Evolutionary conservation across 1,139 yeast species (phyloP).

Genomic region (Lodderomyces metapsilosis): DNA sequence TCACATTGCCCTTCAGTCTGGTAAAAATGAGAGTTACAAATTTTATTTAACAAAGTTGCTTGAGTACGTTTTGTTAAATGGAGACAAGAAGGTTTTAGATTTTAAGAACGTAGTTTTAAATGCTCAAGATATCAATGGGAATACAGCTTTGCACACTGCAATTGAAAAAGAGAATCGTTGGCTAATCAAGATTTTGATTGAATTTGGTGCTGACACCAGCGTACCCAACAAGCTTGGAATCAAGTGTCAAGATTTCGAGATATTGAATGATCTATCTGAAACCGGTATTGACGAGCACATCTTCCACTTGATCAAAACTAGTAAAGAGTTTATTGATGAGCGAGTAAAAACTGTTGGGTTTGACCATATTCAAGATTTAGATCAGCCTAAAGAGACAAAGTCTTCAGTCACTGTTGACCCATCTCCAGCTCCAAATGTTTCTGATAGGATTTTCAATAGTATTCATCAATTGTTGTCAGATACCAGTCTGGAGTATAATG

Average conservation of each 20-base stretch:
- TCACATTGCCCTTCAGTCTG: constrained; percentile 30
- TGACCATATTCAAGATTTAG: constrained; percentile 19
- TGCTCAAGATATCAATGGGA: constrained; percentile 77
- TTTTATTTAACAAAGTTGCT: constrained; percentile 75
- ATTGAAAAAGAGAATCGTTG: constrained; percentile 83
- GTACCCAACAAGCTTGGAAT: constrained; percentile 82
- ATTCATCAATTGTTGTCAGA: constrained; percentile 40
- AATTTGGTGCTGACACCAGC: constrained; percentile 81
- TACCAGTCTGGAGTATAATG: constrained; percentile 43
- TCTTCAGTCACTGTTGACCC: background rate
- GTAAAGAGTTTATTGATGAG: constrained; percentile 29
- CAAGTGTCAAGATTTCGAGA: constrained; percentile 83
- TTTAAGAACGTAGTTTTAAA: constrained; percentile 69
- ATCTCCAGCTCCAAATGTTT: constrained; percentile 12
- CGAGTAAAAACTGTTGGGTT: constrained; percentile 26
- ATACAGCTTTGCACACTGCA: constrained; percentile 86
- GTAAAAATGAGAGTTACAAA: constrained; percentile 39
- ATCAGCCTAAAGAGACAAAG: constrained; percentile 21
- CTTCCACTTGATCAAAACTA: constrained; percentile 36
- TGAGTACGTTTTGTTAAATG: constrained; percentile 68
- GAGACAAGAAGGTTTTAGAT: constrained; percentile 54
- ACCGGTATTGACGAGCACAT: constrained; percentile 28
- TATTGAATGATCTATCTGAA: constrained; percentile 35
- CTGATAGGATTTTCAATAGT: constrained; percentile 38
- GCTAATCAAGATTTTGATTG: constrained; percentile 76